Evolutionary conservation across 2,329 filamentous ascomycete genomes (phyloP).

Genomic region (Colletotrichum gloeosporioides): DNA sequence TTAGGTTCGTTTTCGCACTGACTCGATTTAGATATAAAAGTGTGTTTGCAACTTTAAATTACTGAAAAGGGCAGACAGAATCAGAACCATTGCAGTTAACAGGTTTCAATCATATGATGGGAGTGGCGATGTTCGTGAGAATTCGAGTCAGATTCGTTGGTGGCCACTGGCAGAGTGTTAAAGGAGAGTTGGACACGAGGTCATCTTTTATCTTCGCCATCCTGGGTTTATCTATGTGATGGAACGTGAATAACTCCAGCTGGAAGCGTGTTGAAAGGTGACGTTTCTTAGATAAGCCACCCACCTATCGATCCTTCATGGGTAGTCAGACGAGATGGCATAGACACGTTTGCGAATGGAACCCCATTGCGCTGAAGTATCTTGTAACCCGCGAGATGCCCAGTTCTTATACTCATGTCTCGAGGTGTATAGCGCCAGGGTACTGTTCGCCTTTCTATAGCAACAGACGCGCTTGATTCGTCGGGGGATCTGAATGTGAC

Average conservation of each 20-base stretch:
- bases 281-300: no score
- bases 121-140: not conserved
- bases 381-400: accelerated
- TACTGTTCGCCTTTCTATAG: not conserved
- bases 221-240: no score
- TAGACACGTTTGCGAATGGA: not conserved
- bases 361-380: not conserved
- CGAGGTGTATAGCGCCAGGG: accelerated
- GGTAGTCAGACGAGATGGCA: not conserved
- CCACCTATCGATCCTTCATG: no score
- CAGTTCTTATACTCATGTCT: not conserved
- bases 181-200: not conserved
- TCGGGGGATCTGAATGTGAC: accelerated
- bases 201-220: accelerated
- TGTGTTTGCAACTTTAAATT: not conserved
- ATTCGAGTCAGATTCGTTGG: not conserved
- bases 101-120: not conserved
- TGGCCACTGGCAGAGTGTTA: no score
- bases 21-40: not conserved
- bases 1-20: accelerated
- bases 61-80: not conserved
- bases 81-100: not conserved
- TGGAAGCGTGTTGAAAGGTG: no score
- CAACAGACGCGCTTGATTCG: not conserved
- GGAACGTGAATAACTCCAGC: no score